phyloP scores from a whole-genome alignment of 2,329 filamentous ascomycete genomes.

The Diaporthe vaccinii region DNA sequence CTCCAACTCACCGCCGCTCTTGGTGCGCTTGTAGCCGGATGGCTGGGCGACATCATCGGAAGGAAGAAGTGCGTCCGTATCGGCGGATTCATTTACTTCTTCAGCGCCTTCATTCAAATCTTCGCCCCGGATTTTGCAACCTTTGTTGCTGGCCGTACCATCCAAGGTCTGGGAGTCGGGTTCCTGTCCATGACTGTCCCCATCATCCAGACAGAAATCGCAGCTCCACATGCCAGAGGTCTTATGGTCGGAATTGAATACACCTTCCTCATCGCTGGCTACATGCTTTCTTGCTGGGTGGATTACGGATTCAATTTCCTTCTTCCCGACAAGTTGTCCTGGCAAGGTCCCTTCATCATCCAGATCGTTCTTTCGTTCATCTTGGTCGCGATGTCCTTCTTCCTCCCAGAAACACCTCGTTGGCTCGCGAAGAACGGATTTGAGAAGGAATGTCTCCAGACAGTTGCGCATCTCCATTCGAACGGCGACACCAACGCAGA shows the following conservation, averaged over 20 bases:
- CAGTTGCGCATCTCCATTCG: constrained; percentile 56
- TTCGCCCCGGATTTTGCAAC: neutral
- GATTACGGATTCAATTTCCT: neutral
- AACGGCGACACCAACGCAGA: constrained; percentile 51
- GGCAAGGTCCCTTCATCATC: neutral
- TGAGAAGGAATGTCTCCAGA: constrained; percentile 51
- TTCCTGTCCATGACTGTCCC: neutral
- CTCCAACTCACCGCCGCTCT: neutral
- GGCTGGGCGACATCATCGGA: neutral
- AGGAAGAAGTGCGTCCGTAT: neutral
- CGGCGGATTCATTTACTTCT: neutral
- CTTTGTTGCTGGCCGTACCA: neutral
- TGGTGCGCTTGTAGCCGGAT: neutral
- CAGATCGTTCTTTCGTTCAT: neutral
- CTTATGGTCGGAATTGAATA: neutral
- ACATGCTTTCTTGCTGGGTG: neutral
- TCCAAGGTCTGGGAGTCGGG: neutral
- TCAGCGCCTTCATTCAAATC: neutral
- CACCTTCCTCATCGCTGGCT: neutral
- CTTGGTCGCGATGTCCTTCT: neutral
- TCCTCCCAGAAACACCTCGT: constrained; percentile 52
- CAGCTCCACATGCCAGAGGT: neutral
- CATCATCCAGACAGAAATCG: neutral
- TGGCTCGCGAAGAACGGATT: constrained; percentile 55
- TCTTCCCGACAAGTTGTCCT: neutral